phyloP scores from a whole-genome alignment of 257 asterid species.

The Nyctanthes arbortristis region DNA sequence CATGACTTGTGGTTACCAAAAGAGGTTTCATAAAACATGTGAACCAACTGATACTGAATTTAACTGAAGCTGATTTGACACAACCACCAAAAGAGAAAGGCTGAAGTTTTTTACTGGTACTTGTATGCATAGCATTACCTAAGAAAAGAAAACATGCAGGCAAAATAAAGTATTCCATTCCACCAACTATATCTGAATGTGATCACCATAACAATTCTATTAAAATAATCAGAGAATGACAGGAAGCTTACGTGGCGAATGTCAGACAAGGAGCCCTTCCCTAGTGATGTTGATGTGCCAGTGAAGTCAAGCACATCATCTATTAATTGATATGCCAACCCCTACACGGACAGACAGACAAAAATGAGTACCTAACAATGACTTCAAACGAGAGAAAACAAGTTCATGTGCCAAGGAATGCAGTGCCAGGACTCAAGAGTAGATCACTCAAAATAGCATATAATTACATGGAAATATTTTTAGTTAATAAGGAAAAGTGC shows the following conservation, averaged over 20 bases:
- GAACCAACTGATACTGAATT: too few relatives aligned
- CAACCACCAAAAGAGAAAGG: neutral
- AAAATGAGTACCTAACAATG: neutral
- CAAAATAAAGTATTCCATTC: neutral
- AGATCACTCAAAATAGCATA: too few relatives aligned
- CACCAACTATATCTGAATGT: neutral
- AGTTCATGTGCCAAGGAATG: neutral
- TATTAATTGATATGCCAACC: constrained; percentile 89
- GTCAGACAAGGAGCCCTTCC: constrained; percentile 96
- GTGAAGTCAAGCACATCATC: constrained; percentile 96
- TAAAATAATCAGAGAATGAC: neutral
- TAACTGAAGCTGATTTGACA: too few relatives aligned
- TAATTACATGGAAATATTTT: too few relatives aligned
- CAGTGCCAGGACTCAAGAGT: too few relatives aligned
- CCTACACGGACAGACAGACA: constrained; percentile 48
- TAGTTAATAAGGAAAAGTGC: too few relatives aligned
- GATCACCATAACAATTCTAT: neutral
- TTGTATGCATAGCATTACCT: neutral
- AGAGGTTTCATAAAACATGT: too few relatives aligned
- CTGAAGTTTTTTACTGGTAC: neutral
- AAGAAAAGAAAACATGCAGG: neutral
- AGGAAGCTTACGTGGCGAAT: constrained; percentile 76
- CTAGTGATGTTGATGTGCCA: constrained; percentile 86
- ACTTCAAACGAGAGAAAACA: neutral
- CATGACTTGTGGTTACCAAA: too few relatives aligned